Evolutionary conservation across 2,329 filamentous ascomycete species (phyloP).

Genomic region (Fusarium incarnatum): DNA sequence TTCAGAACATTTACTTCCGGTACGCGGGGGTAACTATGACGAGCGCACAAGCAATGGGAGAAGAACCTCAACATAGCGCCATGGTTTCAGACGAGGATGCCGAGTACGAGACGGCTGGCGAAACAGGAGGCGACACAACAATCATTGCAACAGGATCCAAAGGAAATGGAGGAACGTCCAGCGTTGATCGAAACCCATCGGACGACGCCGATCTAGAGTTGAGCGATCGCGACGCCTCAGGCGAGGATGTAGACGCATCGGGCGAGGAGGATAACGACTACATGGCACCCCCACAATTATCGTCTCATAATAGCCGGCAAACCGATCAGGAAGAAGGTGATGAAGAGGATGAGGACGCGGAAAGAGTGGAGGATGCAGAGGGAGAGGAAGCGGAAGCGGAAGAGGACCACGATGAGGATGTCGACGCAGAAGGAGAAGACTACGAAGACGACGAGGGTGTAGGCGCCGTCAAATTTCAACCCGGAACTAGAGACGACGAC

Average conservation of each 20-base stretch:
- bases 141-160: constrained; percentile 38
- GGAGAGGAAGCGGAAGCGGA: constrained; percentile 48
- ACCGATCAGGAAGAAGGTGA: constrained; percentile 47
- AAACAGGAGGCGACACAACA: constrained; percentile 46
- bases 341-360: constrained; percentile 54
- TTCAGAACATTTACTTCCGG: constrained; percentile 33
- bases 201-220: constrained; percentile 53
- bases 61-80: constrained; percentile 68
- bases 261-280: constrained; percentile 56
- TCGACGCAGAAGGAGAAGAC: constrained; percentile 46
- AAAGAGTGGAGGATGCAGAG: constrained; percentile 36
- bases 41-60: constrained; percentile 66
- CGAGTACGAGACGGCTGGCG: constrained; percentile 55
- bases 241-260: constrained; percentile 58
- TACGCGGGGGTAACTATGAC: constrained; percentile 56
- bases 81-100: constrained; percentile 64
- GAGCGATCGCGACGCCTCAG: constrained; percentile 56
- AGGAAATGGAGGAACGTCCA: not conserved
- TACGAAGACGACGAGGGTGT: constrained; percentile 65
- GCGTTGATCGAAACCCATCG: constrained; percentile 2
- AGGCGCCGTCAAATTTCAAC: constrained; percentile 66
- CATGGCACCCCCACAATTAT: constrained; percentile 45
- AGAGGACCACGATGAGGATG: constrained; percentile 53
- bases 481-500: constrained; percentile 61
- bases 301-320: constrained; percentile 44